Conservation (phyloP, 2,329 filamentous ascomycete genomes). For the Elsinoe australis region DNA sequence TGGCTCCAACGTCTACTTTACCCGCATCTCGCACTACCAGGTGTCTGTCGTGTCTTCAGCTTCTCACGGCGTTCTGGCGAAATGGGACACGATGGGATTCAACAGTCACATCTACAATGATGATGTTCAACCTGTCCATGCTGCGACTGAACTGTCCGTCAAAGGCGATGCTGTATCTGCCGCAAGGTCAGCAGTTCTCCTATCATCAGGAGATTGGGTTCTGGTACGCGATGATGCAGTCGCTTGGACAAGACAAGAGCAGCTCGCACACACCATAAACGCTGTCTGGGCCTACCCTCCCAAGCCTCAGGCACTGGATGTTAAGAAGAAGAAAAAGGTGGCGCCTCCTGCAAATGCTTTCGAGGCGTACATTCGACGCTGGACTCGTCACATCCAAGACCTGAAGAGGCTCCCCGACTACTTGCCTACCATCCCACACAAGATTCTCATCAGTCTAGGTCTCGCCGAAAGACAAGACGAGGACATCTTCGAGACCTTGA, state of each 20-base stretch:
- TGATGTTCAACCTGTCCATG: constrained; percentile 49
- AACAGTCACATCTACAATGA: constrained; percentile 18
- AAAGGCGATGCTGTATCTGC: constrained; percentile 62
- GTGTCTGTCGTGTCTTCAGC: constrained; percentile 65
- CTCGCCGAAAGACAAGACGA: constrained; percentile 19
- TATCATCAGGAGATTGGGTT: constrained; percentile 65
- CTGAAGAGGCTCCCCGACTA: constrained; percentile 68
- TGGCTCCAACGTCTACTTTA: constrained; percentile 82
- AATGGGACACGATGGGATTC: constrained; percentile 56
- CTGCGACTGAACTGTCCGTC: constrained; percentile 73
- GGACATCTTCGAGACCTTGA: constrained; percentile 48
- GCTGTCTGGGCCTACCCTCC: constrained; percentile 65
- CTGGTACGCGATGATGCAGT: constrained; percentile 74
- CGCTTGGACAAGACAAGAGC: constrained; percentile 75
- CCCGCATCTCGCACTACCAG: constrained; percentile 68
- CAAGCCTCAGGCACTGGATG: constrained; percentile 2
- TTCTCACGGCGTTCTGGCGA: constrained; percentile 66
- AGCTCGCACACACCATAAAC: constrained; percentile 68
- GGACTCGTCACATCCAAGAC: constrained; percentile 73
- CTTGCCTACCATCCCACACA: constrained; percentile 59
- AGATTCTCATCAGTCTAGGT: constrained; percentile 50
- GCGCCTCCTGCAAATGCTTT: constrained; percentile 56
- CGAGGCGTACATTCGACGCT: constrained; percentile 78
- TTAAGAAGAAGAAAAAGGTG: constrained; percentile 2
- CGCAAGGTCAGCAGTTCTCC: constrained; percentile 64